Base-by-base conservation (phyloP, 805 yeast genomes). In the Myxozyma neotropica region DNA sequence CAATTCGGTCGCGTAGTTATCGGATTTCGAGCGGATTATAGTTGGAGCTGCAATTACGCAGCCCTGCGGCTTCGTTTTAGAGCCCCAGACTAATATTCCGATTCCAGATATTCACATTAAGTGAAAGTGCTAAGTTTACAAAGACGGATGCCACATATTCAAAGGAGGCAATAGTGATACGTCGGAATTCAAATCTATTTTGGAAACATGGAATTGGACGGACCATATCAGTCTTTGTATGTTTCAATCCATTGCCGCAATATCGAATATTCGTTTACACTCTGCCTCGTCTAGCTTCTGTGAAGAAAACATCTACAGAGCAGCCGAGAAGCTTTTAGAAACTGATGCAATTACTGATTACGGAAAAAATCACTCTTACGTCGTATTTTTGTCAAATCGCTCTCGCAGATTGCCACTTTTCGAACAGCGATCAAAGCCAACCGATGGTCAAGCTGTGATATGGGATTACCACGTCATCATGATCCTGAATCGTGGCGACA, bases 391-490 rank as follows among this genome's bases (percentile, higher is more conserved):
- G 12, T 55, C 64, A 24, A 45, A 55, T 6, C 40, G 31, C 4
- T 12, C 35, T 15, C 36, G 42, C 3, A 36, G 31, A 13, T 35
- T 52, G 4, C 54, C 52, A 15, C 15, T 59, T 7, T 59, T 38
- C 24, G 19, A 40, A 27, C 64, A 59, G 38, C 24, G 27, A 21
- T 24, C 17, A 10, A 31, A 31, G 10, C 6, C 33, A 29, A 10
- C 10, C 8, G 33, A n/a, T 1, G 60, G 45, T 8, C 53, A 46
- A 6, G 27, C 33, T 3, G 57, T 56, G 12, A 15, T 59, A 6
- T 60, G 64, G 64, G 64, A 60, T 38, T 60, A 60, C 45, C 64
- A 60, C 36, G 64, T 56, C 10, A 47, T 59, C 29, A 19, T 56
- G 17, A 23, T 48, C 19, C 10, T 29, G 10, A 29, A n/a, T 50